Conservation (phyloP, 2,329 filamentous ascomycete genomes). For the Ceratocystis destructans region DNA sequence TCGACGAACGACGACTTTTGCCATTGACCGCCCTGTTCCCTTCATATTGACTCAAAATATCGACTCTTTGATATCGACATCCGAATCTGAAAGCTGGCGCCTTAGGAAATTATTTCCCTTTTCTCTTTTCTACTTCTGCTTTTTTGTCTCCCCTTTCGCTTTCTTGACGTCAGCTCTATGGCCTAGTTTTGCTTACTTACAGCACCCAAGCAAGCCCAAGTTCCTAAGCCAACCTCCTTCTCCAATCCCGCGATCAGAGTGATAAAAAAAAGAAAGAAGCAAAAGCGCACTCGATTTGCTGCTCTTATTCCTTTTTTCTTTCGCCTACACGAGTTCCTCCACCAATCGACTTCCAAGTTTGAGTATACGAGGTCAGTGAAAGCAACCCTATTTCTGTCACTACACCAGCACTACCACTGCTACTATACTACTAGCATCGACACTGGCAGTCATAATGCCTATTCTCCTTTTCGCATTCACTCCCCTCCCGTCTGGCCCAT, state of each 20-base stretch:
- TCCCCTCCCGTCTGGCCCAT: background rate
- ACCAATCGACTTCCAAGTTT: background rate
- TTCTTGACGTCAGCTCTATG: background rate
- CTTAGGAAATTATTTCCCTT: background rate
- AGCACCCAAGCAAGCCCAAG: background rate
- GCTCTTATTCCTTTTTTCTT: background rate
- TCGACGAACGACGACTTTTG: background rate
- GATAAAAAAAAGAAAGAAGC: background rate
- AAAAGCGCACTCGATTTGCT: background rate
- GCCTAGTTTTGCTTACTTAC: background rate
- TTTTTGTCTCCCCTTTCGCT: no score
- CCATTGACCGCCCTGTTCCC: background rate
- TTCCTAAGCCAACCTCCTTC: background rate
- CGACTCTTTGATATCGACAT: background rate
- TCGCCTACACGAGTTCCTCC: background rate
- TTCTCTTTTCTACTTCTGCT: background rate
- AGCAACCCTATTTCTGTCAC: background rate
- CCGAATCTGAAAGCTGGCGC: background rate
- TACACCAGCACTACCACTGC: background rate
- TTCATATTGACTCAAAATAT: constrained; percentile 2
- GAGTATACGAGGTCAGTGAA: constrained; percentile 4
- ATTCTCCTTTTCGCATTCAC: background rate
- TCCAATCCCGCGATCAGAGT: background rate
- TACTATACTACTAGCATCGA: background rate
- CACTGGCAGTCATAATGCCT: background rate